These are phyloP conservation scores for Solanum pinnatisectum DNA, from an alignment of 257 asterid genomes.

Conservation along the genomic window DNA sequence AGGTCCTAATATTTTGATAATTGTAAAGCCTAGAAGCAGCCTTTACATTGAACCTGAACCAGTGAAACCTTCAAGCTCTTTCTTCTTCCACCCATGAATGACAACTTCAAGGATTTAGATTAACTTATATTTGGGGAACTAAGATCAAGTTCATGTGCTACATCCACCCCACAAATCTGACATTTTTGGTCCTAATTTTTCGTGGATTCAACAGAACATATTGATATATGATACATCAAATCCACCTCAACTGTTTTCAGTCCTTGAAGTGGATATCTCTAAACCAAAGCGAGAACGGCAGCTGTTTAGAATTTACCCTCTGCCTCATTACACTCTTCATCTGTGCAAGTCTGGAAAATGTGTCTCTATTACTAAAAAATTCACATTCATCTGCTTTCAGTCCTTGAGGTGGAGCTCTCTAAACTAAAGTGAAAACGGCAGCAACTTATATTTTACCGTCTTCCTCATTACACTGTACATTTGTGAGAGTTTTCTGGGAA, in stretches of 20 bases:
- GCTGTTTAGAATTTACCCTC: neutral
- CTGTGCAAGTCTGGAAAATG: neutral
- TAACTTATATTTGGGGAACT: neutral
- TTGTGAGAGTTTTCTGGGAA: neutral
- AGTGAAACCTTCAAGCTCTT: neutral
- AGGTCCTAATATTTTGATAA: neutral
- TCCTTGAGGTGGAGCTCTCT: neutral
- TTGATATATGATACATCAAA: neutral
- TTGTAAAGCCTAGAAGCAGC: neutral
- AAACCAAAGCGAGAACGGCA: neutral
- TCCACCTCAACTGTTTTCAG: neutral
- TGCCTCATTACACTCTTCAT: neutral
- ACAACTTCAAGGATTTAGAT: neutral
- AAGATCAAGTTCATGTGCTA: neutral
- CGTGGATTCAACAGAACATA: neutral
- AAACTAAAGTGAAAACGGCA: neutral
- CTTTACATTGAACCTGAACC: neutral
- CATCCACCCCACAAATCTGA: neutral
- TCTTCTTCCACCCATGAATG: neutral
- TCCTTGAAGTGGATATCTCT: neutral
- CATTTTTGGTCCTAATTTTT: neutral
- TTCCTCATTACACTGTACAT: neutral
- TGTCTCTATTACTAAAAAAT: neutral
- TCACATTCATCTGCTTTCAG: neutral
- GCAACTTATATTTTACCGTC: neutral